Evolutionary conservation across 192 early-diverging fungal species (phyloP), one percentile per base, ranked within the genome.

Genomic region (Glomus cerebriforme): DNA sequence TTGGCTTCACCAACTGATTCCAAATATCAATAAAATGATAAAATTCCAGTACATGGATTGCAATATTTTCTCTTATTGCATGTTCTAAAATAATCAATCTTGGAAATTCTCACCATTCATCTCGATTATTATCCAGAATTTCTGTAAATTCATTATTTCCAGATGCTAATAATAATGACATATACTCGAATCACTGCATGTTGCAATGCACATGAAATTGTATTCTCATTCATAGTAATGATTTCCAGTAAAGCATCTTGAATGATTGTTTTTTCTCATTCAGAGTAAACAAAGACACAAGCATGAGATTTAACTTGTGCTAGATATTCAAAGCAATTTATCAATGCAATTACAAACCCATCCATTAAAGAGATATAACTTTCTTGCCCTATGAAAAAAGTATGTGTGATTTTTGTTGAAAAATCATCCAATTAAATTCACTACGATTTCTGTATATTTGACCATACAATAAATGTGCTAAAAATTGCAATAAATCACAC

Each of bases 1-100:
- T 27, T 12, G 43, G 45, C 4, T 49, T 31, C 2, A 82, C 54
- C 26, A 79, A 19, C n/a, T 73, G 65, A 0, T 73, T 29, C 22
- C 34, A 47, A 2, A 79, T 24, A 72, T 82, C 77, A 49, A 32
- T 35, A 29, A 78, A 60, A 1, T 47, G 27, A 35, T 82, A 79
- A 39, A 79, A 82, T 22, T 72, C 81, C 0, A 71, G 69, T 10
- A 79, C 81, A 35, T 39, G 39, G 6, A 82, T 29, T 27, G 77
- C 81, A 24, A 82, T 27, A 66, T 82, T 82, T 37, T 79, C 72
- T 1, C 64, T 69, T 31, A 82, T 35, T 0, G 72, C 10, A 17
- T 73, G 19, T 45, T 82, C 81, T 32, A 82, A 34, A 15, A 79
- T 19, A 2, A 73, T 47, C 0, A 82, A 26, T 7, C 71, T 8